Conservation (phyloP, 2,329 filamentous ascomycete genomes). For the Paecilomyces sp. region DNA sequence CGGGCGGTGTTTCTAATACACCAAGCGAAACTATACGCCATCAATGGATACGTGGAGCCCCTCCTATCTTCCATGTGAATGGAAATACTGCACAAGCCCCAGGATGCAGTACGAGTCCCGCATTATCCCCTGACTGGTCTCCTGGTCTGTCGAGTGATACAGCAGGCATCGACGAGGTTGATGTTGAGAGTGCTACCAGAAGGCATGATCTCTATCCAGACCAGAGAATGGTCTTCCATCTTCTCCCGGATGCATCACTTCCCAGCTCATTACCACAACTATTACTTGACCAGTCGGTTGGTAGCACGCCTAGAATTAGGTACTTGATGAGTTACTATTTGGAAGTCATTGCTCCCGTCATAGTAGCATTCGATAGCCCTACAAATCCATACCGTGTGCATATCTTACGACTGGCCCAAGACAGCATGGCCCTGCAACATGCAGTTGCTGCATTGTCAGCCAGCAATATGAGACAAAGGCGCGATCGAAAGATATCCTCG, state of each 20-base stretch:
- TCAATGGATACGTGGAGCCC: not conserved
- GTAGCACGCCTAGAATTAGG: conserved; percentile 67
- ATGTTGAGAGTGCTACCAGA: not conserved
- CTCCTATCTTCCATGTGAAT: not conserved
- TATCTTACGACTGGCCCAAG: conserved; percentile 68
- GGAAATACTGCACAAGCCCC: not conserved
- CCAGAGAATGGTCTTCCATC: not conserved
- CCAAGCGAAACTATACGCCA: not conserved
- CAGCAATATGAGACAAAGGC: conserved; percentile 83
- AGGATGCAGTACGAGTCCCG: not conserved
- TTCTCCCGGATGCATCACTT: conserved; percentile 3
- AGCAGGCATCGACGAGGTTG: not conserved
- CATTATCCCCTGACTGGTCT: not conserved
- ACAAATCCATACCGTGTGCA: conserved; percentile 80
- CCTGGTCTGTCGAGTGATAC: not conserved
- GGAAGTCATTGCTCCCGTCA: conserved; percentile 82
- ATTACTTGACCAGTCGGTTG: conserved; percentile 42
- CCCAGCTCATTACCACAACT: conserved; percentile 26
- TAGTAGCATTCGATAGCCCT: conserved; percentile 83
- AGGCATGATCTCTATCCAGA: not conserved
- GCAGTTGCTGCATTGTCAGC: conserved; percentile 83
- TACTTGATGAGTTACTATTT: conserved; percentile 93
- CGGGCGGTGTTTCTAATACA: not conserved
- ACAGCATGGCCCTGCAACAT: conserved; percentile 79
- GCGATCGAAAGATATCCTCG: conserved; percentile 47